These are phyloP conservation scores for Penicillium paxilli DNA, from an alignment of 495 filamentous ascomycete species.

Conservation along the genomic window DNA sequence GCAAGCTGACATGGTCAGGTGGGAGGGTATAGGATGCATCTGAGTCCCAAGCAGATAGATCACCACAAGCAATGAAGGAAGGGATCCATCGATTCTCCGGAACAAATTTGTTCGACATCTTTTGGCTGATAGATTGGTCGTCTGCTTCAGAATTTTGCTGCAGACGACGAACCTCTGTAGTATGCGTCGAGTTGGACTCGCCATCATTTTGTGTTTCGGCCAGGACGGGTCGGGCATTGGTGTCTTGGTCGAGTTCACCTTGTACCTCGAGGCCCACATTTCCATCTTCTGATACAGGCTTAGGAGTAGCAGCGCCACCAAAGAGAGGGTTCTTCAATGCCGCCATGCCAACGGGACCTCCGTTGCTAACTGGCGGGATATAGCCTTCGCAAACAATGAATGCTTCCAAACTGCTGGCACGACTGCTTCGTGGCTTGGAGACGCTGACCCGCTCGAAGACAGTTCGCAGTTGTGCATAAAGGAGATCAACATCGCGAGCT, in stretches of 20 bases:
- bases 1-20: slow-evolving; percentile 71
- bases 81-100: slow-evolving; percentile 73
- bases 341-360: slow-evolving; percentile 33
- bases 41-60: slow-evolving; percentile 90
- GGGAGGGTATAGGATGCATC: slow-evolving; percentile 92
- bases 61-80: slow-evolving; percentile 92
- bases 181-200: slow-evolving; percentile 10
- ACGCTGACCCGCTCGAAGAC: slow-evolving; percentile 87
- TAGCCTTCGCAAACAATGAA: slow-evolving; percentile 96
- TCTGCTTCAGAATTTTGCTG: slow-evolving; percentile 26
- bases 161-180: slow-evolving; percentile 27
- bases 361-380: slow-evolving; percentile 46
- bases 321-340: slow-evolving; percentile 49
- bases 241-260: slow-evolving; percentile 45
- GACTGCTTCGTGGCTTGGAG: slow-evolving; percentile 87
- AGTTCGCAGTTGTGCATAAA: slow-evolving; percentile 88
- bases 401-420: slow-evolving; percentile 93
- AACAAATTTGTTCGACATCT: slow-evolving; percentile 32
- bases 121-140: slow-evolving; percentile 24
- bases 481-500: slow-evolving; percentile 85
- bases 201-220: not conserved
- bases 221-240: slow-evolving; percentile 18
- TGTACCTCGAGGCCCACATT: slow-evolving; percentile 63
- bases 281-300: slow-evolving; percentile 50
- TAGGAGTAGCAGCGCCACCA: slow-evolving; percentile 37